These are phyloP conservation scores for Huntiella abstrusa DNA, from an alignment of 2,329 filamentous ascomycete genomes.

Conservation along the genomic window DNA sequence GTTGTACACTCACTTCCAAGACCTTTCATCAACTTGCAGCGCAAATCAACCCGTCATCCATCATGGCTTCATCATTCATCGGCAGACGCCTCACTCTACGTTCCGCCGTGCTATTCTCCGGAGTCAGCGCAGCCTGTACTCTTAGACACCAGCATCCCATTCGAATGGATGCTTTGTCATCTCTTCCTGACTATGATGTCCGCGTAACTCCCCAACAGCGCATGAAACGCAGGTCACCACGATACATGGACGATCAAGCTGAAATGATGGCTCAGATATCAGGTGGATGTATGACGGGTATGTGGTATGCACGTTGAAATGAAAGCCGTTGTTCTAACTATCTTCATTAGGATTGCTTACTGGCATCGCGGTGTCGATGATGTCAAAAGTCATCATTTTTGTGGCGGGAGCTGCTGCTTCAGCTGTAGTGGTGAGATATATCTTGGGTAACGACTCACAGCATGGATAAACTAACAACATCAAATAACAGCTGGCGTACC, in stretches of 20 bases:
- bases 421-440: slow-evolving; percentile 37
- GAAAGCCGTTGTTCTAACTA: neutral
- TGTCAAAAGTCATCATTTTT: slow-evolving; percentile 51
- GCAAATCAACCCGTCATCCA: too few relatives aligned
- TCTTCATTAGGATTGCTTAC: slow-evolving; percentile 33
- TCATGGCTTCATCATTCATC: neutral
- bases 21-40: too few relatives aligned
- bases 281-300: slow-evolving; percentile 34
- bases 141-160: neutral
- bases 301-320: slow-evolving; percentile 8
- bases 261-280: slow-evolving; percentile 25
- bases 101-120: neutral
- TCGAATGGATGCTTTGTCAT: slow-evolving; percentile 4
- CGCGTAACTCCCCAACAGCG: neutral
- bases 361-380: slow-evolving; percentile 47
- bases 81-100: slow-evolving; percentile 1
- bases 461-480: slow-evolving; percentile 3
- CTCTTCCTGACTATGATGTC: neutral
- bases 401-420: slow-evolving; percentile 46
- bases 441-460: neutral
- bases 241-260: neutral
- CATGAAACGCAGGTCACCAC: neutral
- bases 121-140: neutral
- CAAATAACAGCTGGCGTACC: slow-evolving; percentile 22
- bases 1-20: too few relatives aligned